These are phyloP conservation scores for Tetrahymena malaccensis DNA, from an alignment of 73 alveolate species.

Conservation along the genomic window DNA sequence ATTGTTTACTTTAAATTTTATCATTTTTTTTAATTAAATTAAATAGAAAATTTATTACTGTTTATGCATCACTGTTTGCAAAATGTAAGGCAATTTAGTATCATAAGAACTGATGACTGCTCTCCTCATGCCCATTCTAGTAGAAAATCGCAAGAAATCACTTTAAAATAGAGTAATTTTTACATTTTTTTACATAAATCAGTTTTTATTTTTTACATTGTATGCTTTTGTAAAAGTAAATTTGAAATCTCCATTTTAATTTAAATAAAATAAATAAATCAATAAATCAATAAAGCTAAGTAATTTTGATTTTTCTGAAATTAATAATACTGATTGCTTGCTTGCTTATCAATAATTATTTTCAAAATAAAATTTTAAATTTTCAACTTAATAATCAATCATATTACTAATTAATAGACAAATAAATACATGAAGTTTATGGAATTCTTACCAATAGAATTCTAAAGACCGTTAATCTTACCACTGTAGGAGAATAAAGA, in stretches of 20 bases:
- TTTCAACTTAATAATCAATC: background rate
- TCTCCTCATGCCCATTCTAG: background rate
- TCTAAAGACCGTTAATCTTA: background rate
- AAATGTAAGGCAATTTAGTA: background rate
- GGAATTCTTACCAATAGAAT: background rate
- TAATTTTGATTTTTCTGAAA: background rate
- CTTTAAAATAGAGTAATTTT: background rate
- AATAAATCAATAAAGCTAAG: no score
- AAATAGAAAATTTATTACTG: background rate
- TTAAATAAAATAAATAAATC: no score
- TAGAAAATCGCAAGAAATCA: background rate
- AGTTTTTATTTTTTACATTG: background rate
- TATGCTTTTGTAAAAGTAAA: background rate
- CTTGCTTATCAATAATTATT: background rate
- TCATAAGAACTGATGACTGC: background rate
- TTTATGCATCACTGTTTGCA: background rate
- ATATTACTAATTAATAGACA: background rate
- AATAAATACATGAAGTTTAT: background rate
- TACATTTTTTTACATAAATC: background rate
- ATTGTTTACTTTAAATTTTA: background rate
- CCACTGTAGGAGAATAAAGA: background rate
- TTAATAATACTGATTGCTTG: background rate
- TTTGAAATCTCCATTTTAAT: background rate
- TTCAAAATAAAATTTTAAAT: background rate
- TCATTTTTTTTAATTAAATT: background rate